Conservation (phyloP, 495 filamentous ascomycete genomes). For the Parachaetomium inaequale region DNA sequence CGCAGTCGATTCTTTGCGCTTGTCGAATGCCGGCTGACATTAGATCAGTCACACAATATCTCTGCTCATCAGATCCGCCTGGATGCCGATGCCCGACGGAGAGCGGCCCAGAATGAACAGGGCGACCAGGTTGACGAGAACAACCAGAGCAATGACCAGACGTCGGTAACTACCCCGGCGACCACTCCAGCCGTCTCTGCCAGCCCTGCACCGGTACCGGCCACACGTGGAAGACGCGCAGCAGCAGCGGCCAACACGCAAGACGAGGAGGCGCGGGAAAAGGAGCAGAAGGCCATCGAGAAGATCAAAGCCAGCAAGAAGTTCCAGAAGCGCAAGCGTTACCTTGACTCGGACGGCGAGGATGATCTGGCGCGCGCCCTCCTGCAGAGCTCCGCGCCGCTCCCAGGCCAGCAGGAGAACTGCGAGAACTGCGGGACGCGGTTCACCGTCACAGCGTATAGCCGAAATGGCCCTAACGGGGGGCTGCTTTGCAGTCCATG, state of each 20-base stretch:
- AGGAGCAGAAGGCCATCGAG: conserved; percentile 61
- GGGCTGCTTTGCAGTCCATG: conserved; percentile 83
- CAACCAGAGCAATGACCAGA: conserved; percentile 7
- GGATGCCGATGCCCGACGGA: conserved; percentile 54
- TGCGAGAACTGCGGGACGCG: conserved; percentile 82
- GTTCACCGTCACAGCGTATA: conserved; percentile 92
- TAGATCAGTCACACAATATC: conserved; percentile 74
- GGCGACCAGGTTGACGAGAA: conserved; percentile 22
- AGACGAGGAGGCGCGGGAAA: conserved; percentile 55
- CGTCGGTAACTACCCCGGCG: conserved; percentile 16
- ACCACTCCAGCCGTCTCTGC: conserved; percentile 11
- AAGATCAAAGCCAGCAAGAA: conserved; percentile 80
- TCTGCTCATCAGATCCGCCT: conserved; percentile 73
- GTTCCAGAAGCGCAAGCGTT: conserved; percentile 62
- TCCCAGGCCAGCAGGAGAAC: conserved; percentile 83
- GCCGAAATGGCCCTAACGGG: conserved; percentile 72
- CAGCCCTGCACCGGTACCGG: conserved; percentile 5
- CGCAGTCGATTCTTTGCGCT: neutral
- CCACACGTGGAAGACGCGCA: conserved; percentile 29
- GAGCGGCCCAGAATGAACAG: conserved; percentile 38
- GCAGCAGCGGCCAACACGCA: conserved; percentile 20
- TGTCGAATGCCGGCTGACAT: neutral
- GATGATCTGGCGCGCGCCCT: conserved; percentile 53
- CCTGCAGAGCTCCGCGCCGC: conserved; percentile 58
- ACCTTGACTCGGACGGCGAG: conserved; percentile 46